Evolutionary conservation across 176 grass and related monocot species (phyloP).

Genomic region (Triticum dicoccoides): DNA sequence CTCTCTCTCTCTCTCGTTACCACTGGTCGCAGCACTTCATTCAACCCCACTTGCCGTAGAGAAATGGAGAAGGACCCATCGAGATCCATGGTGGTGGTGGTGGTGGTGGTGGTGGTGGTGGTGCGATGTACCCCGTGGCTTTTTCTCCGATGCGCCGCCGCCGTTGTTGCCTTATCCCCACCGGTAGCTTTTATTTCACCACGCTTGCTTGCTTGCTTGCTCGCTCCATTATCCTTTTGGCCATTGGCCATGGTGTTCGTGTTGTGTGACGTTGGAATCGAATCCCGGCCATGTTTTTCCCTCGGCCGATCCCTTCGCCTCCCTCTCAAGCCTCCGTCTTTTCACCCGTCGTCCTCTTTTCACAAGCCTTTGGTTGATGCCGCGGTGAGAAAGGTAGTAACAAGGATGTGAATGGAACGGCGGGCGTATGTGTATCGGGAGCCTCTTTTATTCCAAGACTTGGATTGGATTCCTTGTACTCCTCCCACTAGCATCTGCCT

Average conservation of each 20-base stretch:
- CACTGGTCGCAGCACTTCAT: not conserved
- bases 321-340: slow-evolving; percentile 29
- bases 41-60: not conserved
- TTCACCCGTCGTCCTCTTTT: slow-evolving; percentile 28
- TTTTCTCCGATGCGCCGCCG: not conserved
- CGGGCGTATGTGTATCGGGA: slow-evolving; percentile 18
- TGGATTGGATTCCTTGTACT: slow-evolving; percentile 61
- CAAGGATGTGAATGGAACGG: not conserved
- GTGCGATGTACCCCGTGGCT: not conserved
- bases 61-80: not conserved
- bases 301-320: slow-evolving; percentile 11
- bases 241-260: not conserved
- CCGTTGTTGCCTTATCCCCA: slow-evolving; percentile 30
- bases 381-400: slow-evolving; percentile 14
- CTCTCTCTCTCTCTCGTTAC: too few species aligned
- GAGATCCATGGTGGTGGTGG: not conserved
- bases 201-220: not conserved
- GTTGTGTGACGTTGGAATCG: slow-evolving; percentile 27
- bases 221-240: not conserved
- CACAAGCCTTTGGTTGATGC: not conserved
- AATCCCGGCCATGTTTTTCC: slow-evolving; percentile 1
- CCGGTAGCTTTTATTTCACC: not conserved
- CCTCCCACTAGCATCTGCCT: slow-evolving; percentile 29
- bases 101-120: not conserved
- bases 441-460: slow-evolving; percentile 16